phyloP scores from a whole-genome alignment of 225 moss, liverwort and hornwort genomes.

The Pleurozium schreberi region DNA sequence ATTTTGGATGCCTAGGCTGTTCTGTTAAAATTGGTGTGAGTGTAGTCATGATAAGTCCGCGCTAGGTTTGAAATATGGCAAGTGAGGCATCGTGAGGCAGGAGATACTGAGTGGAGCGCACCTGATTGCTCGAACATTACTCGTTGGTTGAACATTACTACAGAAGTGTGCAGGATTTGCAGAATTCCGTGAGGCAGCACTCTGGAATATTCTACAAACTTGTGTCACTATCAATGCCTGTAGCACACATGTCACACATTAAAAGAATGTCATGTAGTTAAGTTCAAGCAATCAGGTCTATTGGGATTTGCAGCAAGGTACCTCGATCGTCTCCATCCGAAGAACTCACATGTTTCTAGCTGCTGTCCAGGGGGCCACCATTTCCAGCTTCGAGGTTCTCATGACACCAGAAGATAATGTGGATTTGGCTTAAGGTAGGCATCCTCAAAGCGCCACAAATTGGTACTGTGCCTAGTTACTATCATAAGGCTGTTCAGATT shows the following conservation, averaged over 20 bases:
- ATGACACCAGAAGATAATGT: conserved; percentile 14
- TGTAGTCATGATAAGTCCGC: neutral
- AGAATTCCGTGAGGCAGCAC: neutral
- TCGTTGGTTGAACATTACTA: neutral
- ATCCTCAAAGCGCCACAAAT: no score
- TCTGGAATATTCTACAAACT: neutral
- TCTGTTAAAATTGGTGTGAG: neutral
- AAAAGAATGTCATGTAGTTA: neutral
- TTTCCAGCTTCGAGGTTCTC: conserved; percentile 44
- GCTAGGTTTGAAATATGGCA: neutral
- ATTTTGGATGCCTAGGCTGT: neutral
- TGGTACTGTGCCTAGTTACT: no score
- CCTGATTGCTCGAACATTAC: neutral
- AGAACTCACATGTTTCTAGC: conserved; percentile 43
- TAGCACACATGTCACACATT: neutral
- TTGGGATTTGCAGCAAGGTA: neutral
- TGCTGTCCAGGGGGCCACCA: conserved; percentile 31
- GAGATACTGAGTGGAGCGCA: neutral
- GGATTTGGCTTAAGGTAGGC: neutral
- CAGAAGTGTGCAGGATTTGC: neutral
- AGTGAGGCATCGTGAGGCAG: neutral
- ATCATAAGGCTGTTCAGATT: no score
- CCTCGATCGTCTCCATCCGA: neutral
- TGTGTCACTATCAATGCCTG: neutral
- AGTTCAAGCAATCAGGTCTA: neutral